phyloP scores from a whole-genome alignment of 1,284 basidiomycete species.

The Moesziomyces antarcticus region DNA sequence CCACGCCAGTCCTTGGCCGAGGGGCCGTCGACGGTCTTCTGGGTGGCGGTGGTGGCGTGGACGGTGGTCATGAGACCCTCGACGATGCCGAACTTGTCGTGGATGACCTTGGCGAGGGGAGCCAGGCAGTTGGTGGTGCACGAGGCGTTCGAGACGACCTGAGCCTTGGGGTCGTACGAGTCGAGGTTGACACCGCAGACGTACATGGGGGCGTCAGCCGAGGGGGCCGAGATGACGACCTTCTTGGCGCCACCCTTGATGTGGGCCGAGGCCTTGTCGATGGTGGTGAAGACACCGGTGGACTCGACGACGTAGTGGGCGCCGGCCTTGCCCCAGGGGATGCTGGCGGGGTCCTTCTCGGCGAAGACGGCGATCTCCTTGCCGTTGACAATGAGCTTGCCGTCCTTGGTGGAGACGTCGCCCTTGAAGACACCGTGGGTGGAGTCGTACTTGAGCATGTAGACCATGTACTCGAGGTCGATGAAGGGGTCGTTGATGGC shows the following conservation, averaged over 20 bases:
- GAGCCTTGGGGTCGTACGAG: slow-evolving; percentile 88
- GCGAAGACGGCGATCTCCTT: slow-evolving; percentile 80
- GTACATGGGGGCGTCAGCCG: slow-evolving; percentile 95
- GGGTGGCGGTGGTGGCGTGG: slow-evolving; percentile 85
- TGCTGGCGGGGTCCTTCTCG: slow-evolving; percentile 88
- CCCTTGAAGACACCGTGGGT: slow-evolving; percentile 97
- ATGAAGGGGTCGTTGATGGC: slow-evolving; percentile 81
- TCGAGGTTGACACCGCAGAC: slow-evolving; percentile 92
- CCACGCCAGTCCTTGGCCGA: slow-evolving; percentile 76
- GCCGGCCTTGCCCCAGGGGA: slow-evolving; percentile 83
- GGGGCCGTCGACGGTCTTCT: slow-evolving; percentile 95
- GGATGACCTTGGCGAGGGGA: slow-evolving; percentile 95
- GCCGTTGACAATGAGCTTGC: slow-evolving; percentile 89
- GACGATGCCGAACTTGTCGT: slow-evolving; percentile 77
- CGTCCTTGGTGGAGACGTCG: slow-evolving; percentile 82
- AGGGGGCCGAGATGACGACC: slow-evolving; percentile 99
- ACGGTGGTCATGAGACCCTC: slow-evolving; percentile 94
- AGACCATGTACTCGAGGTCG: slow-evolving; percentile 75
- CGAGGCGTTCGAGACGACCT: slow-evolving; percentile 95
- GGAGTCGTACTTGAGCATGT: slow-evolving; percentile 99
- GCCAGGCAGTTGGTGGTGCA: slow-evolving; percentile 98
- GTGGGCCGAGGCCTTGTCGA: slow-evolving; percentile 85
- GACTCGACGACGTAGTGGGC: slow-evolving; percentile 97
- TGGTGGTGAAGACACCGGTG: slow-evolving; percentile 99
- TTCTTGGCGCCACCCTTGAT: slow-evolving; percentile 99